Base-by-base conservation (phyloP, 306 rosid genomes). In the Delonix regia region DNA sequence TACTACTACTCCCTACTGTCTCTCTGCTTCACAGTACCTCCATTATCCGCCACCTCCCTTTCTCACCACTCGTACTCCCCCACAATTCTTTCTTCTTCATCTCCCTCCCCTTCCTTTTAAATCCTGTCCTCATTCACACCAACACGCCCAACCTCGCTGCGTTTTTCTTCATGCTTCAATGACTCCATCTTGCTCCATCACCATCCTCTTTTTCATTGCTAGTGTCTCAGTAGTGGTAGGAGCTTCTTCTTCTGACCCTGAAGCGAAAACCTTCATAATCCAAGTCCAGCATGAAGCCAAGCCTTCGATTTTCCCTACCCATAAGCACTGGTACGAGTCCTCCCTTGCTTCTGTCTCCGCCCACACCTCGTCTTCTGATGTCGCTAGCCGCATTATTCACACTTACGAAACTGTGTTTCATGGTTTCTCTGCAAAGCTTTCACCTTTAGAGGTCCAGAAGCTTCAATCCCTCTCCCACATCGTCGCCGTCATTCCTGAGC, bases 401-500 rank as follows among this genome's bases (percentile, higher is more conserved):
- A 90, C 97, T 0, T 93, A 93, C 71, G 69, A 78, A 4, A 88
- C 89, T 0, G 79, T 91, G 13, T 89, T 93, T 66, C 85, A 91
- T 24, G 98, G 98, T 59, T 93, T 93, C 82, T 89, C 98, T 0
- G 90, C 94, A n/a, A 91, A 78, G 80, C 93, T 93, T 74, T 79
- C 94, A 0, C 71, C 86, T 21, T 78, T 64, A 0, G 87, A 90
- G 47, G 87, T 80, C 16, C 56, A 80, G 12, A 76, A 73, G 53
- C 90, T 93, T 5, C 79, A 78, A 15, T 68, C 89, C 3, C 76
- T 89, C 9, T 80, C 90, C 28, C 97, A 91, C 59, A 60, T 93
- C 21, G 7, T 86, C 41, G 53, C 84, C 24, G 69, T 93, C 76
- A 85, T 93, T 10, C 98, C 98, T 0, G 97, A 93, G 57, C 97